Evolutionary conservation across 345 rosid species (phyloP).

Genomic region (Diplotaxis tenuifolia): DNA sequence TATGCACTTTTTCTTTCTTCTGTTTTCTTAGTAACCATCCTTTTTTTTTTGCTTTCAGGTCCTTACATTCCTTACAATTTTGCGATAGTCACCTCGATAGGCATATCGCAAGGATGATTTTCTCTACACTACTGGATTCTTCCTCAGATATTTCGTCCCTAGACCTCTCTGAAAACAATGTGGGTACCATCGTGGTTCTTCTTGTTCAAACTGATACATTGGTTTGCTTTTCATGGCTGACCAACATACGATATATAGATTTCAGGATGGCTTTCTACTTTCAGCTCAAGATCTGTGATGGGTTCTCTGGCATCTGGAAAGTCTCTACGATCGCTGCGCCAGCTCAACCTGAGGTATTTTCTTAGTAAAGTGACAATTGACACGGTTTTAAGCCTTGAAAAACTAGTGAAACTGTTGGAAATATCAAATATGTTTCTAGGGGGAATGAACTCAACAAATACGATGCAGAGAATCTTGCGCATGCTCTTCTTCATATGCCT

Average conservation of each 20-base stretch:
- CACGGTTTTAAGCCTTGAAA: slow-evolving; percentile 12
- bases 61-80: slow-evolving; percentile 57
- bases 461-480: slow-evolving; percentile 59
- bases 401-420: slow-evolving; percentile 19
- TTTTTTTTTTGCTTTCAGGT: slow-evolving; percentile 44
- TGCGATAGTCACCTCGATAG: slow-evolving; percentile 51
- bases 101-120: slow-evolving; percentile 46
- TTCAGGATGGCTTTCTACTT: slow-evolving; percentile 78
- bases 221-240: slow-evolving; percentile 13
- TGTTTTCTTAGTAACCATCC: neutral
- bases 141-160: slow-evolving; percentile 54
- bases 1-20: neutral
- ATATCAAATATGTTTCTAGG: slow-evolving; percentile 43
- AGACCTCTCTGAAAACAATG: slow-evolving; percentile 83
- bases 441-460: slow-evolving; percentile 65
- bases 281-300: slow-evolving; percentile 44
- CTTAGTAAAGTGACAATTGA: neutral
- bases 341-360: slow-evolving; percentile 73
- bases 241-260: slow-evolving; percentile 45
- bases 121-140: slow-evolving; percentile 56
- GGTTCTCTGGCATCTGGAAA: slow-evolving; percentile 33
- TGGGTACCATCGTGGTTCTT: slow-evolving; percentile 41
- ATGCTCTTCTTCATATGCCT: slow-evolving; percentile 60
- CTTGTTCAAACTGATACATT: slow-evolving; percentile 5
- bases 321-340: slow-evolving; percentile 56